These are phyloP conservation scores for Chrysanthemum seticuspe DNA, from an alignment of 129 eudicot species.

Conservation along the genomic window DNA sequence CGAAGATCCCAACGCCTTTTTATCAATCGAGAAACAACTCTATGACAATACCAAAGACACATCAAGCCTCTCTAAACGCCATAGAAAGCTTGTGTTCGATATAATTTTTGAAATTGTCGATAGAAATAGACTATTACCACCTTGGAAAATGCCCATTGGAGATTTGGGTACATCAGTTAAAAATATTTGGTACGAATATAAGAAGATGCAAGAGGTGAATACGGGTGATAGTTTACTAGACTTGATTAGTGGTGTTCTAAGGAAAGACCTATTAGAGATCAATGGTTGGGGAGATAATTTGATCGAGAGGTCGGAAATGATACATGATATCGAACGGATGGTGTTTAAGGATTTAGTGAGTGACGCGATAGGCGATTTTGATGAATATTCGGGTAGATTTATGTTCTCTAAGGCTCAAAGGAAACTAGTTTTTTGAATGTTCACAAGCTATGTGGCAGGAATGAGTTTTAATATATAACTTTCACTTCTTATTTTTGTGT, in stretches of 20 bases:
- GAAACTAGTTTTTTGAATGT: constrained; percentile 64
- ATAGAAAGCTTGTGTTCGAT: constrained; percentile 76
- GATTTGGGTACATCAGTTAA: constrained; percentile 17
- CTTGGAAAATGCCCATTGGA: constrained; percentile 47
- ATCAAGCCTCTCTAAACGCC: constrained; percentile 48
- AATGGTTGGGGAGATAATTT: constrained; percentile 69
- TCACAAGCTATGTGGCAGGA: neutral
- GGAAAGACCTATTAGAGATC: constrained; percentile 53
- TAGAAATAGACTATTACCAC: constrained; percentile 49
- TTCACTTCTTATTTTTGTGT: neutral
- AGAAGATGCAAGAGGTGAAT: constrained; percentile 48
- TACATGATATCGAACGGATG: constrained; percentile 71
- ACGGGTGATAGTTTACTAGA: constrained; percentile 43
- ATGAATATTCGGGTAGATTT: constrained; percentile 41
- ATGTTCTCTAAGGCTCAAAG: constrained; percentile 47
- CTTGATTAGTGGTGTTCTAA: constrained; percentile 50
- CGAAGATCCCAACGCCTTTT: constrained; percentile 51
- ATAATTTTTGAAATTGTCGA: constrained; percentile 55
- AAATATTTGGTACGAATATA: constrained; percentile 71
- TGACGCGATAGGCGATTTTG: constrained; percentile 66
- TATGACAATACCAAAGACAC: constrained; percentile 42
- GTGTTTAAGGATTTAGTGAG: constrained; percentile 77
- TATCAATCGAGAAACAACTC: constrained; percentile 59
- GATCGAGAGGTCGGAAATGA: constrained; percentile 60
- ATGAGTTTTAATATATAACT: neutral